These are phyloP conservation scores for Komagataella pastoris DNA, from an alignment of 805 yeast species.

Conservation along the genomic window DNA sequence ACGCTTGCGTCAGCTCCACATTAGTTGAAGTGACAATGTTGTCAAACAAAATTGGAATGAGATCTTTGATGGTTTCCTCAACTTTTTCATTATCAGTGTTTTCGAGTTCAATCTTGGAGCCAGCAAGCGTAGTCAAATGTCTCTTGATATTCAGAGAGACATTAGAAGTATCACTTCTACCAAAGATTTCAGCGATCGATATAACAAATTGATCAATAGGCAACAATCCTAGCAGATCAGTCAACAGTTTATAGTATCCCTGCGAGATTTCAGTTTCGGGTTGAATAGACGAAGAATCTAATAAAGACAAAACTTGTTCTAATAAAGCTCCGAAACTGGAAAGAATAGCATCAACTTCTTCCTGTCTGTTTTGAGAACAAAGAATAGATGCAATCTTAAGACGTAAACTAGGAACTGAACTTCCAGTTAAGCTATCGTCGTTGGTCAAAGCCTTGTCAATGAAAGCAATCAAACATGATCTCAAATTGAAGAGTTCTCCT, in stretches of 20 bases:
- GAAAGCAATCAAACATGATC: constrained; percentile 40
- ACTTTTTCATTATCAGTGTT: constrained; percentile 35
- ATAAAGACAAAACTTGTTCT: background rate
- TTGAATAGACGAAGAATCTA: background rate
- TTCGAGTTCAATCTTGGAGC: constrained; percentile 60
- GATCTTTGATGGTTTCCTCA: constrained; percentile 32
- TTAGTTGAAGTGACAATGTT: constrained; percentile 23
- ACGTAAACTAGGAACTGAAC: constrained; percentile 30
- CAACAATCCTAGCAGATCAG: constrained; percentile 50
- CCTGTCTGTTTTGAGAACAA: background rate
- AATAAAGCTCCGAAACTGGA: background rate
- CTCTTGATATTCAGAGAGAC: constrained; percentile 37
- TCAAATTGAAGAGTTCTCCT: constrained; percentile 33
- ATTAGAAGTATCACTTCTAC: constrained; percentile 19
- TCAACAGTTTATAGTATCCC: constrained; percentile 41
- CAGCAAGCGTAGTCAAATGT: constrained; percentile 48
- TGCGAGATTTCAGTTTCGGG: constrained; percentile 30
- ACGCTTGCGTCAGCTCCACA: constrained; percentile 48
- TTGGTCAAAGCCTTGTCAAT: constrained; percentile 32
- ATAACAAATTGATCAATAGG: constrained; percentile 65
- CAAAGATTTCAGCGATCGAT: constrained; percentile 34
- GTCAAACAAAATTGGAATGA: constrained; percentile 35
- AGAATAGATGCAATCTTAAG: constrained; percentile 19
- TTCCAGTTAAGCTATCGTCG: constrained; percentile 13
- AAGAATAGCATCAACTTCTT: background rate